Percentiles rank a stretch among this genome's conserved stretches.
Conservation (phyloP, 2,329 filamentous ascomycete species). For the Amauroascus verrucosus region DNA sequence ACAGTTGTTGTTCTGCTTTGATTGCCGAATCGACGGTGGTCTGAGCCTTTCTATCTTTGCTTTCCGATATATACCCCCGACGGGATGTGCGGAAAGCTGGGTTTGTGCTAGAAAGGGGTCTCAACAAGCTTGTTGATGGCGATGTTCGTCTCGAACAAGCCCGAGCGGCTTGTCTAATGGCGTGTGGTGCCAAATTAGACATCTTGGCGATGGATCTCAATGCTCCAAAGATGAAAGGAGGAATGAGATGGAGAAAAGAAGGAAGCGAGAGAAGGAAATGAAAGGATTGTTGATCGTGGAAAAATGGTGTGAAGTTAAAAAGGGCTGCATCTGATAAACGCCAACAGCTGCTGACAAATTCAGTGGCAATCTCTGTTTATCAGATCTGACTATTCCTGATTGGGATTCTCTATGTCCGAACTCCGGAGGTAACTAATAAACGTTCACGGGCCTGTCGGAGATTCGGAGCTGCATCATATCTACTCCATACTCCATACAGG, state of each 20-base stretch:
- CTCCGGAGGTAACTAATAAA: too few species aligned
- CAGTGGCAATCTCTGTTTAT: background rate
- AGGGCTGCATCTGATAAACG: conserved; percentile 10
- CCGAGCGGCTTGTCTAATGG: conserved; percentile 63
- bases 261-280: background rate
- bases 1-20: conserved; percentile 74
- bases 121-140: conserved; percentile 32
- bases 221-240: conserved; percentile 2
- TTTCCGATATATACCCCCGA: conserved; percentile 73
- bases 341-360: conserved; percentile 12
- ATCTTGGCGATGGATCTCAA: conserved; percentile 32
- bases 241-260: background rate
- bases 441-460: too few species aligned
- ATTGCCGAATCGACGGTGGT: conserved; percentile 75
- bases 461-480: background rate
- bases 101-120: conserved; percentile 19
- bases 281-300: background rate
- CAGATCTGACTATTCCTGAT: background rate
- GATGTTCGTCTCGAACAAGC: conserved; percentile 44
- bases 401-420: background rate
- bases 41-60: conserved; percentile 58
- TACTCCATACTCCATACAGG: too few species aligned
- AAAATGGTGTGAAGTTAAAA: background rate
- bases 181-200: conserved; percentile 56
- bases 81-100: conserved; percentile 31